Evolutionary conservation across 139 green algal genomes (phyloP), one percentile per base, ranked within the genome.

Genomic region (Chlorella sp.): DNA sequence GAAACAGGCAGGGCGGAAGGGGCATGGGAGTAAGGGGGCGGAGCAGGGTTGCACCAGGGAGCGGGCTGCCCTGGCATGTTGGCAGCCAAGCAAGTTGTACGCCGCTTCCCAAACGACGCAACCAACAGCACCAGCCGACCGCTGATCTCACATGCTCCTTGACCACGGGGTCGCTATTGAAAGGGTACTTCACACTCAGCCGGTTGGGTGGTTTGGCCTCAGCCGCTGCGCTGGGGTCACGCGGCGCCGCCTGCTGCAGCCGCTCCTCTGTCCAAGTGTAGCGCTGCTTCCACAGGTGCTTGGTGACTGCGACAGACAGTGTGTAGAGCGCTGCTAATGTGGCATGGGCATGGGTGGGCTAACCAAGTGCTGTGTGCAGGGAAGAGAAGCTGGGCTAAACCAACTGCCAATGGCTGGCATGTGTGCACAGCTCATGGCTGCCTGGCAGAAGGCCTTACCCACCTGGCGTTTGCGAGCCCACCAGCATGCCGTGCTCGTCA

Each of bases 251-350:
- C 60, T 38, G 60, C 26, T 63, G 60, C 36, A 82, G 76, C 76
- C 38, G 56, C 25, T 71, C 76, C 23, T 72, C 60, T 2, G 76
- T 82, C 76, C 76, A 82, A 17, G 41, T 47, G 26, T 73, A 73
- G 0, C 76, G 57, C 76, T 82, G 76, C 60, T 57, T 38, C 76
- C 76, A 82, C 25, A 82, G 76, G 32, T 39, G 60, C 38, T 82
- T 82, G 56, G 76, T 82, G 1, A 82, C 60, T 78, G 70, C 13
- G 34, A 41, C 12, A 60, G 26, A 0, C 2, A 60, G 51, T 6
- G 7, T 6, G 7, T 9, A 51, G 44, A 51, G 44, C 7, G 44
- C 44, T 6, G 9, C 44, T 51, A 9, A 51, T 9, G 44, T 51
- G n/a, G n/a, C n/a, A n/a, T n/a, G n/a, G n/a, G n/a, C n/a, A n/a